Conservation (phyloP, 305 asterid species). For the Striga hermonthica region DNA sequence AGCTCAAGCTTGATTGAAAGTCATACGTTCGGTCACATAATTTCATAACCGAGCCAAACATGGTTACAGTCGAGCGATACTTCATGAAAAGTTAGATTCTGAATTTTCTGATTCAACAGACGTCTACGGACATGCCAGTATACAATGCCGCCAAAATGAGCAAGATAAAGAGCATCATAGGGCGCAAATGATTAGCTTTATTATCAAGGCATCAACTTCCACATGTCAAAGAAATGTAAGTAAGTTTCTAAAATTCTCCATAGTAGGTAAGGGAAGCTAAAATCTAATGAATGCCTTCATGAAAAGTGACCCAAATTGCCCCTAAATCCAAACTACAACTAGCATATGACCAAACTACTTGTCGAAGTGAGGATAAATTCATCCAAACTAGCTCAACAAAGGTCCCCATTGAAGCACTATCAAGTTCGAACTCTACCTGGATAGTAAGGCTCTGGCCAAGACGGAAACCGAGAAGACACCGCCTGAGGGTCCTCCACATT, state of each 20-base stretch:
- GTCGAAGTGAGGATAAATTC: no score
- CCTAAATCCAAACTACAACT: not conserved
- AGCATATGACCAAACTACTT: not conserved
- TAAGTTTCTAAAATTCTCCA: no score
- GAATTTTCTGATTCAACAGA: not conserved
- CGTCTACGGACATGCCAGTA: not conserved
- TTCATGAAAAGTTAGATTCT: not conserved
- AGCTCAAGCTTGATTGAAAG: not conserved
- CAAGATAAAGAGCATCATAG: slow-evolving; percentile 6
- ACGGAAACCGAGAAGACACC: slow-evolving; percentile 37
- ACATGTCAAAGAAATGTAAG: no score
- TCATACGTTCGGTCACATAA: not conserved
- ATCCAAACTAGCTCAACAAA: not conserved
- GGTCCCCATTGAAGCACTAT: not conserved
- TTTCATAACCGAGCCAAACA: slow-evolving; percentile 4
- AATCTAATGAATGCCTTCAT: slow-evolving; percentile 10
- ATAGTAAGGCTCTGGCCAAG: slow-evolving; percentile 83
- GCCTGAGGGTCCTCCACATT: slow-evolving; percentile 57
- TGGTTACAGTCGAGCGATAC: not conserved
- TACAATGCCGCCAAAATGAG: not conserved
- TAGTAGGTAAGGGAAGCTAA: slow-evolving; percentile 7
- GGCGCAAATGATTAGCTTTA: no score
- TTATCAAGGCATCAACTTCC: no score
- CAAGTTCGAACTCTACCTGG: slow-evolving; percentile 47
- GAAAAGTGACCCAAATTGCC: not conserved